Evolutionary conservation across 495 filamentous ascomycete genomes (phyloP), one percentile per base, ranked within the genome.

Genomic region (Achaetomiella virescens): DNA sequence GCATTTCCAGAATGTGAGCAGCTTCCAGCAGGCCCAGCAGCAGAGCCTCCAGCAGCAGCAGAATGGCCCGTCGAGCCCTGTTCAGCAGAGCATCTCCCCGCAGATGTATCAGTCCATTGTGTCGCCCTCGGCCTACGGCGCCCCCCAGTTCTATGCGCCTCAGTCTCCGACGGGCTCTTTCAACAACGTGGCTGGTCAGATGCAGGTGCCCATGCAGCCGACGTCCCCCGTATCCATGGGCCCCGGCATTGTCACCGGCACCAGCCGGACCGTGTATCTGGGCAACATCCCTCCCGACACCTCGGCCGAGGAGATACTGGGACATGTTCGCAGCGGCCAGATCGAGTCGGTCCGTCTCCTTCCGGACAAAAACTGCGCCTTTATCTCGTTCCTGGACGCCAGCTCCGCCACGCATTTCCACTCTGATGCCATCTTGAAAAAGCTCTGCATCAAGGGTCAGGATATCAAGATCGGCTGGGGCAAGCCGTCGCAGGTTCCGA

Each of bases 401-500:
- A 92, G 89, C 75, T 96, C 95, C 25, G 93, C 93, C 44, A 96
- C 91, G 21, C 93, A 98, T 70, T 98, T 98, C 75, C 93, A 98
- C 76, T 98, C 93, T 25, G 93, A 98, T 78, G 93, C 93, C 54
- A 97, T 98, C 66, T 82, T 98, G 80, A 98, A 98, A 79, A 97
- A 97, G 75, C 82, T 98, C 63, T 88, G 92, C 56, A 93, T 98
- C 74, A 88, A 91, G 68, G 95, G 95, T 20, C 93, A 97, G 71
- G 93, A 98, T 71, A 96, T 98, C 79, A 98, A 98, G 80, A 88
- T 98, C 61, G 93, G 93, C 60, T 98, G 93, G 93, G 93, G 93
- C 25, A 98, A 98, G 70, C 92, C 93, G 12, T 97, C 95, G 10
- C 95, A 95, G 75, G 95, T 98, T 5, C 93, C 93, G 3, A 97